Conservation (phyloP, 805 yeast species). For the Starmera pachycereana region DNA sequence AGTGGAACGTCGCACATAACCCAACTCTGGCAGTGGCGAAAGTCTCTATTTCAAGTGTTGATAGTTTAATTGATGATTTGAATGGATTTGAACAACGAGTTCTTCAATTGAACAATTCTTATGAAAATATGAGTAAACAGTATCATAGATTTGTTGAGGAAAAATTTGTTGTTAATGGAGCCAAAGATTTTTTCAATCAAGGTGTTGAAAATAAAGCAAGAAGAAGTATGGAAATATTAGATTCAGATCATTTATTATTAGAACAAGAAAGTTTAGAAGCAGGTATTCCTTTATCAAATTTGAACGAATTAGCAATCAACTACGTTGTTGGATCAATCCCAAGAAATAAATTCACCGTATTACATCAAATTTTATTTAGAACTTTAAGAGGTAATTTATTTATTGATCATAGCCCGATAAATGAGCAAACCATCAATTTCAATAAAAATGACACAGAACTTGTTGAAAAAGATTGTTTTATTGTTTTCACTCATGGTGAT, state of each 20-base stretch:
- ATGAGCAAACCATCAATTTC: conserved; percentile 56
- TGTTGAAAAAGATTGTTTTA: conserved; percentile 71
- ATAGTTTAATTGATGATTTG: conserved; percentile 55
- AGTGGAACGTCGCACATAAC: conserved; percentile 26
- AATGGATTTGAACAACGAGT: conserved; percentile 66
- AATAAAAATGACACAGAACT: conserved; percentile 33
- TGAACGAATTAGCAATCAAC: conserved; percentile 16
- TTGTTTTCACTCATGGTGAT: conserved; percentile 87
- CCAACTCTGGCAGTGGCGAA: conserved; percentile 14
- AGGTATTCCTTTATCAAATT: conserved; percentile 18
- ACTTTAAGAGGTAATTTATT: conserved; percentile 85
- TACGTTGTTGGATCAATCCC: conserved; percentile 66
- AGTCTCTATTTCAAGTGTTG: conserved; percentile 38
- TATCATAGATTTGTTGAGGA: conserved; percentile 63
- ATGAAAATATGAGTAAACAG: conserved; percentile 49
- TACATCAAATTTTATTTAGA: conserved; percentile 87
- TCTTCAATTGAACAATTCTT: conserved; percentile 56
- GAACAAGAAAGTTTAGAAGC: conserved; percentile 27
- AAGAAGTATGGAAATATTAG: conserved; percentile 25
- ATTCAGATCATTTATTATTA: conserved; percentile 27
- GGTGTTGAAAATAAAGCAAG: conserved; percentile 23
- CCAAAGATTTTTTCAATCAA: conserved; percentile 36
- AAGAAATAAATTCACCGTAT: conserved; percentile 53
- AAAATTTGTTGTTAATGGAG: conserved; percentile 47
- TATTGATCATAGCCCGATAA: conserved; percentile 63